These are phyloP conservation scores for Phytophthora gonapodyides DNA, from an alignment of 352 stramenopile genomes.

Conservation along the genomic window DNA sequence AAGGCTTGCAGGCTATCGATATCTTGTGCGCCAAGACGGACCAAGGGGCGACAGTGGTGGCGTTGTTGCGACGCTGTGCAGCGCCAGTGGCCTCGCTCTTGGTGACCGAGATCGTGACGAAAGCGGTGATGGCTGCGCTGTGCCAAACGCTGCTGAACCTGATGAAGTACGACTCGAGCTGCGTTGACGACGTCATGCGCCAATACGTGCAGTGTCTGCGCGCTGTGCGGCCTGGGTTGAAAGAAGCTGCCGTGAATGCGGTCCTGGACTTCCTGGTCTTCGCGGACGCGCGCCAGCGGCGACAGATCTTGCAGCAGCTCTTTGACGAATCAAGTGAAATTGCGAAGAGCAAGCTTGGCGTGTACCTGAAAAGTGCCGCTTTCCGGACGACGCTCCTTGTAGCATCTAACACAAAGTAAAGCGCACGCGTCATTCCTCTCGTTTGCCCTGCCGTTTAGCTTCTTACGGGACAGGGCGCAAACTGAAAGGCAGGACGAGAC, in stretches of 20 bases:
- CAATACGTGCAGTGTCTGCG: slow-evolving; percentile 59
- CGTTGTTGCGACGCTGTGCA: slow-evolving; percentile 51
- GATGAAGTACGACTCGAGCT: slow-evolving; percentile 55
- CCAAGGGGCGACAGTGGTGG: slow-evolving; percentile 38
- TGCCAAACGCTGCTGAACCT: slow-evolving; percentile 73
- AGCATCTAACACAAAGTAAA: slow-evolving; percentile 11
- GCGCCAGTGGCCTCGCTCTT: slow-evolving; percentile 47
- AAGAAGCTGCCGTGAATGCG: slow-evolving; percentile 65
- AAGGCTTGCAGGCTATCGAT: slow-evolving; percentile 49
- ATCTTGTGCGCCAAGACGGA: slow-evolving; percentile 52
- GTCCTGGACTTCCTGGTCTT: slow-evolving; percentile 75
- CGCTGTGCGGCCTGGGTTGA: slow-evolving; percentile 48
- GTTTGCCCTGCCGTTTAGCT: no score
- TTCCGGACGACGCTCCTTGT: slow-evolving; percentile 57
- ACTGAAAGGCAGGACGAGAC: no score
- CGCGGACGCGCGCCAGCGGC: slow-evolving; percentile 45
- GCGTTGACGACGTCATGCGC: slow-evolving; percentile 41
- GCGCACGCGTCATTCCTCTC: no score
- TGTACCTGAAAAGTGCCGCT: slow-evolving; percentile 72
- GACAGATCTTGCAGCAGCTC: slow-evolving; percentile 64
- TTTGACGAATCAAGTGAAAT: slow-evolving; percentile 80
- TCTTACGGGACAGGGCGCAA: no score
- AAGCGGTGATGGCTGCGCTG: slow-evolving; percentile 57
- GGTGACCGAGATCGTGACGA: slow-evolving; percentile 49
- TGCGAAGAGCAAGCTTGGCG: slow-evolving; percentile 71